Base-by-base conservation (phyloP, 345 rosid species). In the Brassica incana region DNA sequence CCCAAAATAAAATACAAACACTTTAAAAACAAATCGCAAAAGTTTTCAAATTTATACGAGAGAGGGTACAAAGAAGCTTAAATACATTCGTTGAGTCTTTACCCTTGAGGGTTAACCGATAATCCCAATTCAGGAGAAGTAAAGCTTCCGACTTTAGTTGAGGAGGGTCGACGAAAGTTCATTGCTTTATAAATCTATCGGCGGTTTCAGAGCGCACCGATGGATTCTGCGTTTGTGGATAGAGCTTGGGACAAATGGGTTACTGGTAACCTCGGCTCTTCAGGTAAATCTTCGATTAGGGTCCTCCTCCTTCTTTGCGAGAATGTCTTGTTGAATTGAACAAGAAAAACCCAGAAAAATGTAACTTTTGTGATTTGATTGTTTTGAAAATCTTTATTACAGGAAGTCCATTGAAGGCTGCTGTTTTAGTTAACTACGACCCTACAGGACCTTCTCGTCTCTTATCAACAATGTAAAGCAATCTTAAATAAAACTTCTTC, bases 211-310 rank as follows among this genome's bases (percentile, higher is more conserved):
- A 30, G 56, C 63, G 7, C 3, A 40, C 23, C 69, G 63, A 92
- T 89, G 98, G 98, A 94, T 68, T 90, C 89, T 88, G 78, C 68
- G 66, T 88, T 83, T 72, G 85, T 87, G 9, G 83, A 84, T 56
- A 88, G 69, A 85, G 76, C 87, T 69, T 92, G 97, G 98, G 90
- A 90, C 10, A 89, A 88, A 83, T 92, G 97, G 97, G 87, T 87
- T 71, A 76, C 91, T 18, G 7, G 70, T 77, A 84, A 81, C 36
- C 70, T 94, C 74, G 91, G 92, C 18, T 84, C 90, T 73, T 79
- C 88, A 1, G 92, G 94, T 89, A 20, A 74, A 75, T 52, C 61
- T 69, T 67, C 3, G 15, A 64, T 66, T 65, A 61, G 23, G 10
- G 75, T 23, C 6, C 6, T 36, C 9, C 15, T 6, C 18, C 65